Evolutionary conservation across 805 yeast species (phyloP), one percentile per base, ranked within the genome.

Genomic region (Tetrapisispora taiwanensis): DNA sequence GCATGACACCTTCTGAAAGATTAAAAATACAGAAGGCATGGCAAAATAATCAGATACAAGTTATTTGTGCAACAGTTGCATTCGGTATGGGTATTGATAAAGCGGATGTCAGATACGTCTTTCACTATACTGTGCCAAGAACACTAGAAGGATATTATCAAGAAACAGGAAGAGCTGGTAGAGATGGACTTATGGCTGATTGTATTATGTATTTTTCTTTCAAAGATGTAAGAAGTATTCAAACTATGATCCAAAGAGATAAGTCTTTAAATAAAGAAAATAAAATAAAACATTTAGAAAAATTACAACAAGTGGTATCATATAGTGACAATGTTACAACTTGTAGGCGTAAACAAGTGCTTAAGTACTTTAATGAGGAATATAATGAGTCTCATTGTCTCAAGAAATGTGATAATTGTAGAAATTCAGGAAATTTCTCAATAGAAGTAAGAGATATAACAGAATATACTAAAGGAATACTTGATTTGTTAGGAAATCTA

Each of bases 51-150:
- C 60, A 63, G 17, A 67, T 82, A 19, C 82, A 80, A 56, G 81
- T 89, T 0, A 88, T 92, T 12, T 92, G 97, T 67, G 99, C 99
- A 0, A 92, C 99, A 0, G 85, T 92, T 54, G 98, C 98, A 0
- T 92, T 92, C 70, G 99, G 99, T 22, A 92, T 92, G 98, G 99
- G 99, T 40, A 92, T 92, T 46, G 99, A 92, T 65, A 92, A 92
- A 61, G 87, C 97, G 0, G 95, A 92, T 63, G 98, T 92, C 12
- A 69, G 99, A 33, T 90, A 73, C 67, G 98, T 92, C 3, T 78
- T 85, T 36, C 99, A 92, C 65, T 72, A 83, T 49, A 84, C 92
- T 4, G 66, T 92, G 26, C 97, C 99, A 0, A 69, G 96, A 54
- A 86, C 88, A 42, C 68, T 92, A 49, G 99, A 92, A 65, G 98